A percentile compares a stretch with the other conserved stretches of the same genome.
These are phyloP conservation scores for Umbelopsis sp. DNA, from an alignment of 192 early-diverging fungal species.

Conservation along the genomic window DNA sequence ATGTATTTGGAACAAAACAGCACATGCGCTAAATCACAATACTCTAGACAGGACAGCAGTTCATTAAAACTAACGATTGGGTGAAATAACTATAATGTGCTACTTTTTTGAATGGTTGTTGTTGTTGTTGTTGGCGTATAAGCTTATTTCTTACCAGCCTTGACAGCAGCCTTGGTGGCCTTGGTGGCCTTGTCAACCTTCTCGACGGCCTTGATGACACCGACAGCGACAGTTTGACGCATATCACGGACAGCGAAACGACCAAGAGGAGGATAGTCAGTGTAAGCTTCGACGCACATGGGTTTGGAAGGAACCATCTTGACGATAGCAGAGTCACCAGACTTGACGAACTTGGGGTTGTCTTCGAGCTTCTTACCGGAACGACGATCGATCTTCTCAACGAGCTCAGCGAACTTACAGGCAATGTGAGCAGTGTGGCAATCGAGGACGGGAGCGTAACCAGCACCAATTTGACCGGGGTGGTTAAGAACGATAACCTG, in stretches of 20 bases:
- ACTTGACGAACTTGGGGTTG: slow-evolving; percentile 94
- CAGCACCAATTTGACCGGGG: slow-evolving; percentile 92
- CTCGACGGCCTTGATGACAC: slow-evolving; percentile 93
- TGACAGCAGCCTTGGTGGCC: slow-evolving; percentile 78
- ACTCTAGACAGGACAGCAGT: not conserved
- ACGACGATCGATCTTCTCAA: slow-evolving; percentile 96
- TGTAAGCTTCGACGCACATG: slow-evolving; percentile 94
- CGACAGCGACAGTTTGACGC: slow-evolving; percentile 97
- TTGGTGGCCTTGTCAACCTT: slow-evolving; percentile 78
- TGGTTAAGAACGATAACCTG: slow-evolving; percentile 98
- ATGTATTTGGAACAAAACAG: not conserved
- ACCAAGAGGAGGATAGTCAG: slow-evolving; percentile 92
- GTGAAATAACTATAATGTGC: not conserved
- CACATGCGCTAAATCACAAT: not conserved
- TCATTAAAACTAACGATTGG: not conserved
- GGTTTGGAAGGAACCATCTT: slow-evolving; percentile 96
- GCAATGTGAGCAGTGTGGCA: slow-evolving; percentile 98
- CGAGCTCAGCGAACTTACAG: slow-evolving; percentile 92
- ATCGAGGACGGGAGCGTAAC: slow-evolving; percentile 94
- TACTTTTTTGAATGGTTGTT: not conserved
- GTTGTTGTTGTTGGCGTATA: not conserved
- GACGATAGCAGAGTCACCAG: slow-evolving; percentile 93
- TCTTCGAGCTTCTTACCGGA: slow-evolving; percentile 93
- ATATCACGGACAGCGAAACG: slow-evolving; percentile 98
- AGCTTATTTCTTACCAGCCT: slow-evolving; percentile 80